Base-by-base conservation (phyloP, 148 eudicot genomes). In the Fagopyrum homotropicum region DNA sequence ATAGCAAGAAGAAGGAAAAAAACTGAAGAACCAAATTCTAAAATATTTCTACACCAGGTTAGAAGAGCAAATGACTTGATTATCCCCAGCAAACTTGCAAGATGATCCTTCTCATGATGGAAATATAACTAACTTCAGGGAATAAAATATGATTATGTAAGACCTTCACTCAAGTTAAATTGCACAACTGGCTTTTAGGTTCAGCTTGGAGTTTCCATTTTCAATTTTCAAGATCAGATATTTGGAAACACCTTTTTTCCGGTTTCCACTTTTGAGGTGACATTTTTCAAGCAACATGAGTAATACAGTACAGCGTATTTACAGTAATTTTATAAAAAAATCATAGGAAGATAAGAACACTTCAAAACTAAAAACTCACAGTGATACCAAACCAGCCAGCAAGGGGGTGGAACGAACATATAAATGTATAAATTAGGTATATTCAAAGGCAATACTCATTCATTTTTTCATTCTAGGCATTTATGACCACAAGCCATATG, bases 41-140 rank as follows among this genome's bases (percentile, higher is more conserved):
- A 45, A 43, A 40, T n/a, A 69, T 43, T 35, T 40, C 72, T 45
- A 69, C 9, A 69, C 49, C 72, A 69, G 72, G 22, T 59, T 59
- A 16, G 22, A 4, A 63, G 44, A 29, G 45, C 44, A 30, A 11
- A 2, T 63, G 45, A 30, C 8, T 22, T 43, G 7, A 66, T 22
- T 14, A 15, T 22, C 71, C 14, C 9, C 71, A 35, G 47, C 17
- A 66, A 61, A 14, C 10, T 19, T 57, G 63, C 63, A 57, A 10
- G 30, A 2, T 57, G 3, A 19, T 57, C 19, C 7, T 9, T 63
- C 44, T 63, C 69, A 63, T 30, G 45, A 29, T 10, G 43, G 43
- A 35, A 63, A 30, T 15, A 63, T 11, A 63, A 63, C 15, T 9
- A 63, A 63, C n/a, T 30, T 12, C n/a, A 30, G 45, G 7, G 45